Evolutionary conservation across 768 basidiomycete species (phyloP).

Genomic region (Tricholoma sp.): DNA sequence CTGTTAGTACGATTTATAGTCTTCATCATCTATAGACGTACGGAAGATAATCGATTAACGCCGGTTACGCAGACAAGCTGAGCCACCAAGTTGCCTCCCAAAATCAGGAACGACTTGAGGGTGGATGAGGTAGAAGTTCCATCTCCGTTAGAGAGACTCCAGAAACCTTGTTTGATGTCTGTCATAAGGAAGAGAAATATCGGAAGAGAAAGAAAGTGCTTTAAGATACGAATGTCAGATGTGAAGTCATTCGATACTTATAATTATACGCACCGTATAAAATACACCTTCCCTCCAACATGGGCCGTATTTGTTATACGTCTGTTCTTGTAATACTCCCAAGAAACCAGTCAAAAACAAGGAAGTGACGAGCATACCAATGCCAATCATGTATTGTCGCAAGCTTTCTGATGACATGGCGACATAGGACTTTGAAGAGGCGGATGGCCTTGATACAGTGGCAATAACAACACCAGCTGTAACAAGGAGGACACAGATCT

Average conservation of each 20-base stretch:
- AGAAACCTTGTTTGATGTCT: slow-evolving; percentile 51
- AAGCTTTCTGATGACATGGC: slow-evolving; percentile 27
- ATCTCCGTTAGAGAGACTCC: slow-evolving; percentile 37
- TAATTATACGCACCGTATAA: slow-evolving; percentile 55
- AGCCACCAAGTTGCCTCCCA: slow-evolving; percentile 61
- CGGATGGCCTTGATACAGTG: slow-evolving; percentile 55
- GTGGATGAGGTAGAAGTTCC: slow-evolving; percentile 25
- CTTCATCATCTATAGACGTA: slow-evolving; percentile 28
- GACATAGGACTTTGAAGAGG: slow-evolving; percentile 13
- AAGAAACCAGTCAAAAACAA: slow-evolving; percentile 63
- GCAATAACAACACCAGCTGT: slow-evolving; percentile 68
- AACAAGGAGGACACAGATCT: slow-evolving; percentile 66
- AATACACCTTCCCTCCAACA: slow-evolving; percentile 84
- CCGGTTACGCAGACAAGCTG: slow-evolving; percentile 82
- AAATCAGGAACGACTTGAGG: slow-evolving; percentile 46
- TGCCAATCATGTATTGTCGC: slow-evolving; percentile 55
- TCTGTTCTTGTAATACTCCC: slow-evolving; percentile 73
- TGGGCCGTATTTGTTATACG: slow-evolving; percentile 68
- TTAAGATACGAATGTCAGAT: not conserved
- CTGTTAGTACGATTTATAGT: slow-evolving; percentile 3
- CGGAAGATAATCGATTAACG: slow-evolving; percentile 77
- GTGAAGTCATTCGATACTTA: not conserved
- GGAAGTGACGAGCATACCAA: slow-evolving; percentile 62
- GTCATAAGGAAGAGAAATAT: slow-evolving; percentile 59
- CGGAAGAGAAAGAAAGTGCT: slow-evolving; percentile 82